phyloP scores from a whole-genome alignment of 495 filamentous ascomycete genomes.

The Podospora fimiseda region DNA sequence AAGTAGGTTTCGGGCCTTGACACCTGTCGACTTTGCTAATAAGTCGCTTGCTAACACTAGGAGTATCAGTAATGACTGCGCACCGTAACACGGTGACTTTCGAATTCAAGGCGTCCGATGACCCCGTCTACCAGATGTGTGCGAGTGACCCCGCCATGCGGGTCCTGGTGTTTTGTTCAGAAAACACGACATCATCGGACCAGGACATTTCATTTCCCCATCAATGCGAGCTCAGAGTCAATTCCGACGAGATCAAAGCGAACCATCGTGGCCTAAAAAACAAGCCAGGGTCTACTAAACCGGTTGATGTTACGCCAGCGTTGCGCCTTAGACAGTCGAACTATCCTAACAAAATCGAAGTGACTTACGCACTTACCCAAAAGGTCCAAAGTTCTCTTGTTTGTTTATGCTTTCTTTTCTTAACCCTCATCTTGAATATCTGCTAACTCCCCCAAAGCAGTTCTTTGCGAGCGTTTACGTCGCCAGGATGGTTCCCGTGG shows the following conservation, averaged over 20 bases:
- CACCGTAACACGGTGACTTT: slow-evolving; percentile 53
- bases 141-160: slow-evolving; percentile 48
- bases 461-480: slow-evolving; percentile 69
- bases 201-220: slow-evolving; percentile 84
- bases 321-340: slow-evolving; percentile 57
- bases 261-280: slow-evolving; percentile 93
- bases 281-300: slow-evolving; percentile 85
- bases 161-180: slow-evolving; percentile 78
- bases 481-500: slow-evolving; percentile 64
- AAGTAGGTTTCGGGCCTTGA: slow-evolving; percentile 42
- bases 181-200: slow-evolving; percentile 46
- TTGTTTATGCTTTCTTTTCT: too few species aligned
- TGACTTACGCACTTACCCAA: slow-evolving; percentile 87
- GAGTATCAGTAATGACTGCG: slow-evolving; percentile 45
- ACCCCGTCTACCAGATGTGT: slow-evolving; percentile 44
- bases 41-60: slow-evolving; percentile 13
- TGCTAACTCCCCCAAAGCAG: slow-evolving; percentile 47
- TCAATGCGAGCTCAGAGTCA: slow-evolving; percentile 86
- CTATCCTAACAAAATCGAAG: slow-evolving; percentile 68
- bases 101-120: slow-evolving; percentile 44
- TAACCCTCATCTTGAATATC: not conserved
- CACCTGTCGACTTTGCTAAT: slow-evolving; percentile 5
- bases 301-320: slow-evolving; percentile 78
- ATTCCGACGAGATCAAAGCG: slow-evolving; percentile 76
- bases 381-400: slow-evolving; percentile 49